A percentile compares a stretch with the other conserved stretches of the same genome.
Evolutionary conservation across 129 eudicot genomes (phyloP).

Genomic region (Lonicera japonica): DNA sequence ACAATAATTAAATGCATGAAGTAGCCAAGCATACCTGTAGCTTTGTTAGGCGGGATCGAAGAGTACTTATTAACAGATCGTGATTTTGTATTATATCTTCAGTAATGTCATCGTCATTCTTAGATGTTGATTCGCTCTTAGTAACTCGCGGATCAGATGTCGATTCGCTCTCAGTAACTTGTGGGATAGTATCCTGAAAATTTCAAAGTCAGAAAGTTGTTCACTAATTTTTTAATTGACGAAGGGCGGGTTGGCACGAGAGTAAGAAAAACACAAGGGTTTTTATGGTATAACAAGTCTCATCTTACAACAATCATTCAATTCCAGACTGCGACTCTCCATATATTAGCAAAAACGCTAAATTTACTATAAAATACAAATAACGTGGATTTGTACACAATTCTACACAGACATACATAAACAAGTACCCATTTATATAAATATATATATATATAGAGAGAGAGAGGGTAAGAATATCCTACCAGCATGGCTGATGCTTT

Average conservation of each 20-base stretch:
- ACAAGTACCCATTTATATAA: no score
- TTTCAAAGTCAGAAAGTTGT: background rate
- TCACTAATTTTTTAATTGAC: background rate
- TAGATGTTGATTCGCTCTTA: constrained; percentile 16
- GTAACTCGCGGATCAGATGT: no score
- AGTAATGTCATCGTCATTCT: constrained; percentile 33
- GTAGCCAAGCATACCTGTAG: constrained; percentile 52
- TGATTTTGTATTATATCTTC: constrained; percentile 65
- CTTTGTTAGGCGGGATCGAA: constrained; percentile 82
- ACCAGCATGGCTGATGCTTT: constrained; percentile 33
- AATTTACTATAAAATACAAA: no score
- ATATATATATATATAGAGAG: no score
- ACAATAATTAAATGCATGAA: background rate
- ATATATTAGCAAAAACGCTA: no score
- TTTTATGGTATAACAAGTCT: background rate
- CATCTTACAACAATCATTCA: background rate
- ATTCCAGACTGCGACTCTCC: no score
- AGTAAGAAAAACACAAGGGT: background rate
- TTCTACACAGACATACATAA: no score
- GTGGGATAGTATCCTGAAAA: constrained; percentile 47
- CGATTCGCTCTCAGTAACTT: constrained; percentile 35
- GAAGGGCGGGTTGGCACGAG: background rate
- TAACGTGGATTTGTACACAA: no score
- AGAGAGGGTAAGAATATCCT: constrained; percentile 7
- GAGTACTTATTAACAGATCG: constrained; percentile 54